Conservation (phyloP, 2,329 filamentous ascomycete genomes). For the Fusarium subtropicale region DNA sequence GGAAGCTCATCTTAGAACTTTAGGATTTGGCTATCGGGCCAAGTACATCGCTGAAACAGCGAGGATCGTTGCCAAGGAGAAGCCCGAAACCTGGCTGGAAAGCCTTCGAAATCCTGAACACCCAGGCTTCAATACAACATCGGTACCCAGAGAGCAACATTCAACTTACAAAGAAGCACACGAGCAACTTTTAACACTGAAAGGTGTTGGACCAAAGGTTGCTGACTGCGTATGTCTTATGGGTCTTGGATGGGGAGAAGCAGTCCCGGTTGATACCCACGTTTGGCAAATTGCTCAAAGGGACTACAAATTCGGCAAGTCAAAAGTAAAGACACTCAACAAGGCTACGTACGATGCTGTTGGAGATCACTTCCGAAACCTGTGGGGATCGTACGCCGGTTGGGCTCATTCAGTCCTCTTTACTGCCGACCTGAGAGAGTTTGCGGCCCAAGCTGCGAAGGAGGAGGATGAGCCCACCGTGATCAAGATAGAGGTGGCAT, state of each 20-base stretch:
- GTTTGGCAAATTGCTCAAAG: conserved; percentile 98
- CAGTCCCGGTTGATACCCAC: conserved; percentile 96
- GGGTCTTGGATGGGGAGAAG: conserved; percentile 95
- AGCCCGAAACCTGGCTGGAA: conserved; percentile 80
- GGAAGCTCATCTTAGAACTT: conserved; percentile 79
- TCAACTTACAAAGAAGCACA: conserved; percentile 84
- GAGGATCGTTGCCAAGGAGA: conserved; percentile 73
- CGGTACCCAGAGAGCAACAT: conserved; percentile 59
- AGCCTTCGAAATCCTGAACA: conserved; percentile 81
- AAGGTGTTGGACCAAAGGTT: conserved; percentile 96
- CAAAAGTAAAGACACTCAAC: conserved; percentile 85
- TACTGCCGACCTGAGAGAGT: conserved; percentile 88
- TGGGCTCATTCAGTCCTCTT: conserved; percentile 99
- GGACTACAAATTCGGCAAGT: conserved; percentile 93
- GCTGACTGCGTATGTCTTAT: conserved; percentile 97
- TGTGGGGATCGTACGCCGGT: conserved; percentile 94
- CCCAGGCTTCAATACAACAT: conserved; percentile 63
- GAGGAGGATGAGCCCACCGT: conserved; percentile 25
- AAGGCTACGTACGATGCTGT: conserved; percentile 91
- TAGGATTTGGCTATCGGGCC: conserved; percentile 95
- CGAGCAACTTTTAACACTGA: conserved; percentile 78
- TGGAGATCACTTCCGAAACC: conserved; percentile 85
- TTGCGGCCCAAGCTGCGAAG: conserved; percentile 71
- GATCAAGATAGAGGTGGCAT: conserved; percentile 45
- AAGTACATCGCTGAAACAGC: conserved; percentile 93